phyloP scores from a whole-genome alignment of 805 yeast genomes.

The Pichia heedii region DNA sequence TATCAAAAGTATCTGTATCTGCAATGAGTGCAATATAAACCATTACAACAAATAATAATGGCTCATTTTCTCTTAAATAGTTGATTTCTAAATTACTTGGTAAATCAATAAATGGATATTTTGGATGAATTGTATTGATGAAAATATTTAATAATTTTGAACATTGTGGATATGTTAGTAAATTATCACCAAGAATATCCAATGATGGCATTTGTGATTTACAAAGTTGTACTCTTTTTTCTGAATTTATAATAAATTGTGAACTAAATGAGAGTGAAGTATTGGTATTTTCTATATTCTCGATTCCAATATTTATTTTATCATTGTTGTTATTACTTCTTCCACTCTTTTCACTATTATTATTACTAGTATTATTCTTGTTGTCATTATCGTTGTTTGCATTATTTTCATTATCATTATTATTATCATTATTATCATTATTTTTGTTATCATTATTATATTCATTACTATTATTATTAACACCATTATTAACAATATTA shows the following conservation, averaged over 20 bases:
- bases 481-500: too few relatives aligned
- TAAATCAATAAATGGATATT: conserved; percentile 51
- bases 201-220: conserved; percentile 13
- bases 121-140: conserved; percentile 34
- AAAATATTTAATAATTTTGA: conserved; percentile 42
- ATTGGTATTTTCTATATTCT: background rate
- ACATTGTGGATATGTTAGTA: conserved; percentile 55
- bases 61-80: conserved; percentile 41
- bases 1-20: conserved; percentile 19
- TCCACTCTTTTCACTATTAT: conserved; percentile 22
- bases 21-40: conserved; percentile 52
- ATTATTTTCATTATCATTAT: too few relatives aligned
- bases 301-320: too few relatives aligned
- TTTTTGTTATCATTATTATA: too few relatives aligned
- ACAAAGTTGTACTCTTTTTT: conserved; percentile 30
- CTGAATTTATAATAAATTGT: conserved; percentile 37
- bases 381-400: too few relatives aligned
- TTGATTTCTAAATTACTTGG: conserved; percentile 37
- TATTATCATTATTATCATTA: too few relatives aligned
- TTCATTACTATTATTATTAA: too few relatives aligned
- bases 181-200: conserved; percentile 51
- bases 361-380: conserved; percentile 13
- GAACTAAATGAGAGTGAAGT: conserved; percentile 23
- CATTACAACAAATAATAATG: conserved; percentile 54
- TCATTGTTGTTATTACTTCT: too few relatives aligned